Base-by-base conservation (phyloP, 2,329 filamentous ascomycete species). In the Fusarium pseudograminearum region DNA sequence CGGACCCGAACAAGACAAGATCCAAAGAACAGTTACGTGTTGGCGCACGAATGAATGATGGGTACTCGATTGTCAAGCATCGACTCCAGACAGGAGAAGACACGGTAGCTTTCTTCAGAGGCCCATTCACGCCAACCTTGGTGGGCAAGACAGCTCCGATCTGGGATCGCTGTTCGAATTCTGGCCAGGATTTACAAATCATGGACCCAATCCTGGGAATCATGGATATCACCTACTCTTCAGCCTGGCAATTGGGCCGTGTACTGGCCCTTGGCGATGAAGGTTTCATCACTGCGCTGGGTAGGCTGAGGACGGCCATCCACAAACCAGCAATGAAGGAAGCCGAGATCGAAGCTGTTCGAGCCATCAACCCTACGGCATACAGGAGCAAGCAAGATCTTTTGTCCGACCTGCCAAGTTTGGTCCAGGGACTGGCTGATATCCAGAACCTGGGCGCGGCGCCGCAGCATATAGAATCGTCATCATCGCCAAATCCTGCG, bases 141-240 rank as follows among this genome's bases (percentile, higher is more conserved):
- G 33, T 30, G 5, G 22, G 15, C 42, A 45, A 45, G 42, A 45
- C 22, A 16, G 6, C 24, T 28, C 22, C 22, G 10, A 30, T 26
- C 42, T 45, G 42, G 42, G 15, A 26, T 18, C 24, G 22, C 6
- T 28, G 22, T 45, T 45, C 42, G 14, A 26, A 26, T 28, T 14
- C n/a, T 28, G 41, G 41, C 7, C 15, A 18, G 22, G 41, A 45
- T 28, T 28, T 45, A 15, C 34, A 57, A 20, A 51, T 57, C 45
- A 26, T 57, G 16, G 55, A 51, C 38, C 45, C n/a, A 4, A 28
- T 26, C 16, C 38, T 42, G 0, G 55, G 55, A 22, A 36, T 57
- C 24, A 57, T 57, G 45, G 45, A 57, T 14, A 36, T 57, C 18
- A 51, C 55, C 15, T 57, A 57, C 46, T 57, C 55, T 9, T 30